Conservation (phyloP, 441 rosid species). For the Eruca vesicaria region DNA sequence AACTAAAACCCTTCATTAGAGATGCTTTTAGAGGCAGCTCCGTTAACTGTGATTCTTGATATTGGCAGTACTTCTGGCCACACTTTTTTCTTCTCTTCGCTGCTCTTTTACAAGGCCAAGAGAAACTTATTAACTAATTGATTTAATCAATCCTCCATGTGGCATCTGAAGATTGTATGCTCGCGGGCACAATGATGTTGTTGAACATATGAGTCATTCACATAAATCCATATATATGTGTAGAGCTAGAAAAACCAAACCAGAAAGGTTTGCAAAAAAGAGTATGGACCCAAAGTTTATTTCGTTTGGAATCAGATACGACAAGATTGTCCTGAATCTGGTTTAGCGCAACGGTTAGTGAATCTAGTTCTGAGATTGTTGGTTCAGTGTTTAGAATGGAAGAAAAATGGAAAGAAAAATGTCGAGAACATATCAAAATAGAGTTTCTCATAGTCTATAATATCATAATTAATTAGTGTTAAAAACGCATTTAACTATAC, state of each 20-base stretch:
- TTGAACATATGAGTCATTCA: conserved; percentile 51
- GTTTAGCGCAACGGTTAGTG: background rate
- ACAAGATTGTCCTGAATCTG: background rate
- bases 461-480: no score
- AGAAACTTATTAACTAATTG: background rate
- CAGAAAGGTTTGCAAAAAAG: conserved; percentile 52
- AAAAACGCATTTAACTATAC: no score
- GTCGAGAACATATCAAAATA: background rate
- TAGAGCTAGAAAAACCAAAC: conserved; percentile 40
- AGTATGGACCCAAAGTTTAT: conserved; percentile 29
- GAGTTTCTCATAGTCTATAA: no score
- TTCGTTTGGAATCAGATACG: conserved; percentile 11
- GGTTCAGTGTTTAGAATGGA: conserved; percentile 51
- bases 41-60: no score
- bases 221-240: conserved; percentile 46
- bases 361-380: background rate
- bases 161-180: conserved; percentile 41
- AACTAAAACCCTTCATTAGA: no score
- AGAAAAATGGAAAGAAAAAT: conserved; percentile 1
- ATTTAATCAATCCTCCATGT: conserved; percentile 40
- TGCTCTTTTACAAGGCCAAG: no score
- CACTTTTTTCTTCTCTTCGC: no score
- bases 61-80: no score
- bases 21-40: no score
- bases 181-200: conserved; percentile 46